Evolutionary conservation across 306 rosid species (phyloP).

Genomic region (Cercis canadensis): DNA sequence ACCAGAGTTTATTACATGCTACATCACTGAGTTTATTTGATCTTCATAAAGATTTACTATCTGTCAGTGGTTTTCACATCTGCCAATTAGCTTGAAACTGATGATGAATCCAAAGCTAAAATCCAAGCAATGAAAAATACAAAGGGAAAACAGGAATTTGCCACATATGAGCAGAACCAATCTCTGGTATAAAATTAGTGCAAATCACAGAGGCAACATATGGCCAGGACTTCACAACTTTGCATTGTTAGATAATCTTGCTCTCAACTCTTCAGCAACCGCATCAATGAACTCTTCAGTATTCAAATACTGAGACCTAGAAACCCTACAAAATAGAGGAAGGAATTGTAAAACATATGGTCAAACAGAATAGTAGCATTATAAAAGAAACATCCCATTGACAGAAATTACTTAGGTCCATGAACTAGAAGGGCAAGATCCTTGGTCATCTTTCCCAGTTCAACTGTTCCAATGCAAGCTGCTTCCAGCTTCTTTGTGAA

Average conservation of each 20-base stretch:
- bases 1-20: too few relatives aligned
- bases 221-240: constrained; percentile 43
- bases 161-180: neutral
- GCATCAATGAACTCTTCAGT: constrained; percentile 95
- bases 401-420: constrained; percentile 74
- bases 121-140: neutral
- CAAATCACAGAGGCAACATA: constrained; percentile 14
- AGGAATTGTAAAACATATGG: constrained; percentile 6
- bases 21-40: too few relatives aligned
- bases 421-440: constrained; percentile 94
- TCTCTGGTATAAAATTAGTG: constrained; percentile 6
- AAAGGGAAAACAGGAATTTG: neutral
- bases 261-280: constrained; percentile 67
- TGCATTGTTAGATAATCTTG: constrained; percentile 46
- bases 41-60: neutral
- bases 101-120: neutral
- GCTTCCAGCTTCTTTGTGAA: constrained; percentile 82
- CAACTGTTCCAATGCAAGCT: constrained; percentile 86
- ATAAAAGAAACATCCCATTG: constrained; percentile 26
- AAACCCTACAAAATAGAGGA: constrained; percentile 57
- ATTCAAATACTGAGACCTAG: constrained; percentile 77
- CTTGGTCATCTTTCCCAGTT: constrained; percentile 96
- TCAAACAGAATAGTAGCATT: constrained; percentile 5
- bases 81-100: neutral
- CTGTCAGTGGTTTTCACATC: neutral